Evolutionary conservation across 352 stramenopile species (phyloP), one percentile per base, ranked within the genome.

Genomic region (Phytopythium delawarense): DNA sequence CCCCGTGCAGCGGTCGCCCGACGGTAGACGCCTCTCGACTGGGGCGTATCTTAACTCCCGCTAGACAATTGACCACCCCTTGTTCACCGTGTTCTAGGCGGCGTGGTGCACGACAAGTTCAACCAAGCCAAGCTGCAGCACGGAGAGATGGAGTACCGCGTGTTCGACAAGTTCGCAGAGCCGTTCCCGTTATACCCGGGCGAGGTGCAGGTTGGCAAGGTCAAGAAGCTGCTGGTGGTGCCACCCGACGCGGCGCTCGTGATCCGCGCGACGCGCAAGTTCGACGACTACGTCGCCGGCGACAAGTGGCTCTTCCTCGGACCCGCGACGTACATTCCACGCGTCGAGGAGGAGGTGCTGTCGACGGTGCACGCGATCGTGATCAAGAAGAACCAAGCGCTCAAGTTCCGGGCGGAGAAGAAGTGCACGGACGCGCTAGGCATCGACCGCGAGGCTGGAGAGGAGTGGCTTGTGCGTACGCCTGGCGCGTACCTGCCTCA

Each of bases 351-450:
- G 62, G 54, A 60, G n/a, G 72, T 93, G 6, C 66, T 91, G 4
- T 59, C 54, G 4, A 61, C 75, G 1, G 75, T 93, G 8, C 62
- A 70, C 2, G 80, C 84, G 4, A 87, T 82, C 46, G 75, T 93
- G 54, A 80, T 93, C 61, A 74, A 90, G 61, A 91, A 86, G 62
- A 91, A 93, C 76, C 70, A 90, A 42, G 84, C 84, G 42, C 71
- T 93, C 70, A 90, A 91, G 65, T 88, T 93, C 46, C 80, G 81
- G 5, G 81, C 84, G 15, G 80, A 88, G 63, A 93, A 93, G 69
- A 93, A 89, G 60, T 92, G 81, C 70, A 81, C 69, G 25, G 84
- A 92, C 62, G 69, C 80, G 45, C 74, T 87, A 42, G 81, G 75
- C 34, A 73, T 81, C 15, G 67, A 76, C 44, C 84, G 74, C 37